phyloP scores from a whole-genome alignment of 2,329 filamentous ascomycete genomes.

The Cladosporium sp. region DNA sequence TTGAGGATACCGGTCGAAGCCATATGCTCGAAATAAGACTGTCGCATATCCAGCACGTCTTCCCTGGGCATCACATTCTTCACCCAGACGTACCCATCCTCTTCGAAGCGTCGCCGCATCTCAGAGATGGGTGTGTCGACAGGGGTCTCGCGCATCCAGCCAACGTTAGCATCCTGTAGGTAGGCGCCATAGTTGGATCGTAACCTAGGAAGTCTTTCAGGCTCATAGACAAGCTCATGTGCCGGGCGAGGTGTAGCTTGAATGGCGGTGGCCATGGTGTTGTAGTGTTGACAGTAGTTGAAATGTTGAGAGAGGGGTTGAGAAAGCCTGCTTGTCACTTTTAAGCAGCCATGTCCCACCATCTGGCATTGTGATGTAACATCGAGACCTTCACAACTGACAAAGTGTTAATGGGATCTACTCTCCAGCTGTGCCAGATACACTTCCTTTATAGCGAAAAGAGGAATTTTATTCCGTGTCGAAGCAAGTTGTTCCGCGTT shows the following conservation, averaged over 20 bases:
- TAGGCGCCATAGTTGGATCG: conserved; percentile 27
- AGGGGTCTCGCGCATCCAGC: conserved; percentile 31
- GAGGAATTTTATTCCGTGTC: neutral
- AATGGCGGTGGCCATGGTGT: conserved; percentile 17
- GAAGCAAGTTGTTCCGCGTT: neutral
- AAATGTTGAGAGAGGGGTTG: neutral
- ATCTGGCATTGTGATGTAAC: too few relatives aligned
- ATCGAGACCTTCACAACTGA: too few relatives aligned
- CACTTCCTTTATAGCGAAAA: neutral
- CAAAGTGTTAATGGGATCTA: neutral
- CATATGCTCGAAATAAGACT: conserved; percentile 38
- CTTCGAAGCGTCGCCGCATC: conserved; percentile 34
- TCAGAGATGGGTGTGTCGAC: conserved; percentile 35
- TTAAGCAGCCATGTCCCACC: too few relatives aligned
- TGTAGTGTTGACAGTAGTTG: neutral
- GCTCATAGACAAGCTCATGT: conserved; percentile 23
- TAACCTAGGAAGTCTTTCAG: conserved; percentile 23
- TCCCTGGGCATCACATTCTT: conserved; percentile 40
- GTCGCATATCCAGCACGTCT: conserved; percentile 38
- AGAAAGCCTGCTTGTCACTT: neutral
- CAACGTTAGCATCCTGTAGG: conserved; percentile 25
- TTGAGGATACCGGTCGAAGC: conserved; percentile 36
- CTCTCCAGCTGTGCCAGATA: neutral
- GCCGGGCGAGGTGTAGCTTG: conserved; percentile 20
- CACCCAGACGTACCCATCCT: conserved; percentile 41